Percentiles rank a stretch among this genome's conserved stretches.
phyloP scores from a whole-genome alignment of 2,329 filamentous ascomycete genomes.

The Alternaria ethzedia region DNA sequence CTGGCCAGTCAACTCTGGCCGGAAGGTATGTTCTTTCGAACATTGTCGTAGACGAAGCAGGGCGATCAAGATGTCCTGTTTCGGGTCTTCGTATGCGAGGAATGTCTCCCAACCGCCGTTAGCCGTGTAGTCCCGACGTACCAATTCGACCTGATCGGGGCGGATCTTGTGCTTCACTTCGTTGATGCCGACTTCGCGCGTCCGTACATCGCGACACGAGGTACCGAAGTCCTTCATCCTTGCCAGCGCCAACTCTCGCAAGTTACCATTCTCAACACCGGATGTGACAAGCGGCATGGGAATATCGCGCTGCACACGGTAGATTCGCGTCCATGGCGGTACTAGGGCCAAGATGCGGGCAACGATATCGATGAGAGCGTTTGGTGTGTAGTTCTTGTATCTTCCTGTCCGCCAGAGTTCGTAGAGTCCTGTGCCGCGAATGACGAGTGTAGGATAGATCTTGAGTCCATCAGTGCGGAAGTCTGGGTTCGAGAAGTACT shows the following conservation, averaged over 20 bases:
- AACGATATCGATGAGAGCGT: slow-evolving; percentile 92
- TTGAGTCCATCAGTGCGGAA: slow-evolving; percentile 97
- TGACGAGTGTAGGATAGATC: slow-evolving; percentile 97
- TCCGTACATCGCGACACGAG: slow-evolving; percentile 93
- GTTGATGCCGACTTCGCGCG: slow-evolving; percentile 96
- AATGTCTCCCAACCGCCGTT: slow-evolving; percentile 99
- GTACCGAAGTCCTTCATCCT: slow-evolving; percentile 99
- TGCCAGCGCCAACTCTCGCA: slow-evolving; percentile 91
- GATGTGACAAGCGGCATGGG: slow-evolving; percentile 99
- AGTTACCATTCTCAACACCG: slow-evolving; percentile 95
- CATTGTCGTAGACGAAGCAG: slow-evolving; percentile 89
- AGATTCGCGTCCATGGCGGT: slow-evolving; percentile 97
- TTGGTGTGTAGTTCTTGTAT: slow-evolving; percentile 99
- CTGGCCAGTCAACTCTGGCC: slow-evolving; percentile 83
- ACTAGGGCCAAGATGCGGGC: slow-evolving; percentile 94
- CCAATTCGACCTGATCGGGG: slow-evolving; percentile 92
- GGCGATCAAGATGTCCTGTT: slow-evolving; percentile 96
- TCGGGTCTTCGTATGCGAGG: slow-evolving; percentile 95
- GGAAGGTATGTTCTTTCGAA: slow-evolving; percentile 88
- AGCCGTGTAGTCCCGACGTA: slow-evolving; percentile 90
- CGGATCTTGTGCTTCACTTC: slow-evolving; percentile 99
- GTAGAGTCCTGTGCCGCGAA: slow-evolving; percentile 93
- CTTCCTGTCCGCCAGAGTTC: slow-evolving; percentile 96
- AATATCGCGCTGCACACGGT: slow-evolving; percentile 97
- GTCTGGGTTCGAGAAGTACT: slow-evolving; percentile 96